A percentile compares a stretch with the other conserved stretches of the same genome.
Conservation (phyloP, 257 asterid genomes). For the Gynochthodes officinalis region DNA sequence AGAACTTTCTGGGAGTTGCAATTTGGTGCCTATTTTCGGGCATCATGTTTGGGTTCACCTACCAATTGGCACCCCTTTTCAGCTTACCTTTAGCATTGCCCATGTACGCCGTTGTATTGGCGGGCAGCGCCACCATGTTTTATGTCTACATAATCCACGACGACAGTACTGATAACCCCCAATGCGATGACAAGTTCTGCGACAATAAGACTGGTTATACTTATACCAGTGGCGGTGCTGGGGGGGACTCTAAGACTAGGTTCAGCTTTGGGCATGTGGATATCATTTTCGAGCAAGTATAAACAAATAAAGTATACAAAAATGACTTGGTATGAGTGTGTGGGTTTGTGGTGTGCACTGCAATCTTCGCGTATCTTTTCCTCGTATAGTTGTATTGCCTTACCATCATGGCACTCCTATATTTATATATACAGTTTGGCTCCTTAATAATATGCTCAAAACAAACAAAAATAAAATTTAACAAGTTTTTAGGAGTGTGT, state of each 20-base stretch:
- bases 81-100: not conserved
- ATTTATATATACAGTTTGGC: too few relatives aligned
- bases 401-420: too few relatives aligned
- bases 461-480: too few relatives aligned
- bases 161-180: not conserved
- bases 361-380: too few relatives aligned
- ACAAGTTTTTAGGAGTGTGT: too few relatives aligned
- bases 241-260: not conserved
- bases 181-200: not conserved
- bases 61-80: not conserved
- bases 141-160: constrained; percentile 7
- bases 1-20: constrained; percentile 14
- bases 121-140: constrained; percentile 15
- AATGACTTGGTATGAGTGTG: too few relatives aligned
- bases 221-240: not conserved
- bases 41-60: constrained; percentile 7
- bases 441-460: too few relatives aligned
- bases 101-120: constrained; percentile 1
- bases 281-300: constrained; percentile 14
- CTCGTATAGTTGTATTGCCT: too few relatives aligned
- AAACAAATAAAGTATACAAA: not conserved
- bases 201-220: not conserved
- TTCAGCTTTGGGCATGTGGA: not conserved
- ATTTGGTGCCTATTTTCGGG: constrained; percentile 15
- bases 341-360: too few relatives aligned